Base-by-base conservation (phyloP, 139 green algal species). In the Auxenochlorella pyrenoidosa region DNA sequence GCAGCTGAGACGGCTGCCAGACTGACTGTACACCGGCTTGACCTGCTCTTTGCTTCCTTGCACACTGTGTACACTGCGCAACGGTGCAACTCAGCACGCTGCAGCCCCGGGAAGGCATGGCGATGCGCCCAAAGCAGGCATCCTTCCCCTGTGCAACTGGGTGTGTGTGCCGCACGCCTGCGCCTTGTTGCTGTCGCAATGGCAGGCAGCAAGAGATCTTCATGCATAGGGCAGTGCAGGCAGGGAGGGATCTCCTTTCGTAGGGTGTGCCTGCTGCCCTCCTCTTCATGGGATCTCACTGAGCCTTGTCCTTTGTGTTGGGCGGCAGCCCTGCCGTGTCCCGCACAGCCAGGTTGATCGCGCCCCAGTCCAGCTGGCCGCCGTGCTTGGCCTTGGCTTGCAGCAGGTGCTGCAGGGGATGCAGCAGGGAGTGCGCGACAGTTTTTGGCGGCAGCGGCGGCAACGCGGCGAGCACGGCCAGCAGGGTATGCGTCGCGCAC, bases 321-420 rank as follows among this genome's bases (percentile, higher is more conserved):
- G 77, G 41, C 12, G 79, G 66, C 30, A 90, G 79, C 30, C 87
- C 87, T 24, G 87, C 87, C 21, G 87, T 41, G 13, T 88, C 54
- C 0, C 87, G 75, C 32, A 87, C 78, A 0, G 87, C 51, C 58
- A 90, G 70, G 30, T 51, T 16, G 47, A 90, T 79, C 5, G 82
- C 87, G 3, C 87, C 82, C 87, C 87, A 90, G 70, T 90, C 87
- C 54, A 90, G 68, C 16, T 79, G 12, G 13, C 51, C 68, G 12
- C 82, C 82, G 38, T 80, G 63, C 72, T 59, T 65, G 36, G 87
- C 87, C 78, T 88, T 82, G 60, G 79, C 65, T 8, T 40, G 34
- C 75, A 90, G 82, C 43, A 90, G 43, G 82, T 87, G 36, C 32
- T 66, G 60, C 60, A 68, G 60, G 60, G 22, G 60, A n/a, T 28